These are phyloP conservation scores for Scutellaria baicalensis DNA, from an alignment of 257 asterid genomes.

Conservation along the genomic window DNA sequence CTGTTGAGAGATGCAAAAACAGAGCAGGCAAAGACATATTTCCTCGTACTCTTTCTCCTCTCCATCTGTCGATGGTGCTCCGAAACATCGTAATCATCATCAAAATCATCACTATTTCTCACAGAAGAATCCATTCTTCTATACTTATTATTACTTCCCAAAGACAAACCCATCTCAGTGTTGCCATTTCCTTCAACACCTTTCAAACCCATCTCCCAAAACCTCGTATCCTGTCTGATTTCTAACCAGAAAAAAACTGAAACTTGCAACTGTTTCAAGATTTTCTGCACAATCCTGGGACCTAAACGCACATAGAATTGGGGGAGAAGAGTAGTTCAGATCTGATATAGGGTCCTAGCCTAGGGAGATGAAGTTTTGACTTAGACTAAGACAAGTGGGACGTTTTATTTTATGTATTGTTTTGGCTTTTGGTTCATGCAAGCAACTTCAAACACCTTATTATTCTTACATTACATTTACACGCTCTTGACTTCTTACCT, in stretches of 20 bases:
- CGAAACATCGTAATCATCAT: slow-evolving; percentile 38
- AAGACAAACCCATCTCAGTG: slow-evolving; percentile 34
- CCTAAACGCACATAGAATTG: not conserved
- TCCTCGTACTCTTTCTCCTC: slow-evolving; percentile 47
- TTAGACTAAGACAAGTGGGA: slow-evolving; percentile 11
- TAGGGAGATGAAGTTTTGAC: not conserved
- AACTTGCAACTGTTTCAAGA: not conserved
- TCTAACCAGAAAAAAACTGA: slow-evolving; percentile 5
- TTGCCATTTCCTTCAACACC: slow-evolving; percentile 49
- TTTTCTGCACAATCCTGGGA: not conserved
- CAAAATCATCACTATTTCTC: slow-evolving; percentile 32
- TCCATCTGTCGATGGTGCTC: slow-evolving; percentile 43
- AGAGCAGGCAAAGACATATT: slow-evolving; percentile 87
- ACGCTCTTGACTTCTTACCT: slow-evolving; percentile 8
- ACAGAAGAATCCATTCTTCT: slow-evolving; percentile 56
- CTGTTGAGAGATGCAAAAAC: slow-evolving; percentile 90
- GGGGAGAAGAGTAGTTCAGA: not conserved
- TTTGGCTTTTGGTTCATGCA: slow-evolving; percentile 3
- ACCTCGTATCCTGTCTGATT: not conserved
- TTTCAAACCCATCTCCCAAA: slow-evolving; percentile 40
- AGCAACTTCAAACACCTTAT: not conserved
- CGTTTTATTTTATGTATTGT: not conserved
- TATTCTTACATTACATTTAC: no score
- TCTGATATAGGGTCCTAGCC: slow-evolving; percentile 7
- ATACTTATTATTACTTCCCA: slow-evolving; percentile 63